A percentile compares a stretch with the other conserved stretches of the same genome.
Conservation (phyloP, 352 stramenopile species). For the Globisporangium canariense region DNA sequence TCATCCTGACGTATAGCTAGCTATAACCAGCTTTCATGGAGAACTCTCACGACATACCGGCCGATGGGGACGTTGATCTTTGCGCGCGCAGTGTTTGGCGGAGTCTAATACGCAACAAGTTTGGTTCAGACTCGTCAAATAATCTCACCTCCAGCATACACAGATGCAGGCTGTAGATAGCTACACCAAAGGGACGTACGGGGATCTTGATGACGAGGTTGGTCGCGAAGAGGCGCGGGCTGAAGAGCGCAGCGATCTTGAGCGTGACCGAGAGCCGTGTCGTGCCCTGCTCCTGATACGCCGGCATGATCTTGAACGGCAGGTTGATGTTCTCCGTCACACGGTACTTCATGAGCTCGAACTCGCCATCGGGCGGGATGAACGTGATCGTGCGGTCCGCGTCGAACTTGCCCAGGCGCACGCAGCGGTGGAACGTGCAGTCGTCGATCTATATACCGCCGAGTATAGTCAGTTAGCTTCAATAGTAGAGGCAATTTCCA, state of each 20-base stretch:
- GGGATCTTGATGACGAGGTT: slow-evolving; percentile 96
- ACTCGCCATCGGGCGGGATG: slow-evolving; percentile 97
- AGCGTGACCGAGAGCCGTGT: slow-evolving; percentile 76
- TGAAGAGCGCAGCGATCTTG: slow-evolving; percentile 94
- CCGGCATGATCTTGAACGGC: slow-evolving; percentile 97
- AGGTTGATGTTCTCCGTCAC: slow-evolving; percentile 98
- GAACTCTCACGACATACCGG: slow-evolving; percentile 22
- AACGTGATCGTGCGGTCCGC: slow-evolving; percentile 96
- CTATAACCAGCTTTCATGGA: not conserved
- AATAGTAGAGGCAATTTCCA: not conserved
- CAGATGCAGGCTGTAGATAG: not conserved
- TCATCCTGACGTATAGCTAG: not conserved
- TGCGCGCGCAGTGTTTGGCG: slow-evolving; percentile 95
- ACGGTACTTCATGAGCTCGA: slow-evolving; percentile 98
- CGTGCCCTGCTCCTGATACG: slow-evolving; percentile 93
- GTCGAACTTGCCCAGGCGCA: slow-evolving; percentile 98
- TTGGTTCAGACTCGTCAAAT: not conserved
- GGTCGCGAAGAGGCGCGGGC: slow-evolving; percentile 93
- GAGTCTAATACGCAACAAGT: slow-evolving; percentile 30
- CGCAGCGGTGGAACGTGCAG: slow-evolving; percentile 98
- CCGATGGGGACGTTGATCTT: slow-evolving; percentile 95
- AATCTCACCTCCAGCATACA: too few relatives aligned
- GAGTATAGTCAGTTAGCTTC: not conserved
- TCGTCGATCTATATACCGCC: slow-evolving; percentile 87
- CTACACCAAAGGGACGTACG: slow-evolving; percentile 26